Evolutionary conservation across 1,139 yeast genomes (phyloP).

Genomic region (Pneumocystis sp.): DNA sequence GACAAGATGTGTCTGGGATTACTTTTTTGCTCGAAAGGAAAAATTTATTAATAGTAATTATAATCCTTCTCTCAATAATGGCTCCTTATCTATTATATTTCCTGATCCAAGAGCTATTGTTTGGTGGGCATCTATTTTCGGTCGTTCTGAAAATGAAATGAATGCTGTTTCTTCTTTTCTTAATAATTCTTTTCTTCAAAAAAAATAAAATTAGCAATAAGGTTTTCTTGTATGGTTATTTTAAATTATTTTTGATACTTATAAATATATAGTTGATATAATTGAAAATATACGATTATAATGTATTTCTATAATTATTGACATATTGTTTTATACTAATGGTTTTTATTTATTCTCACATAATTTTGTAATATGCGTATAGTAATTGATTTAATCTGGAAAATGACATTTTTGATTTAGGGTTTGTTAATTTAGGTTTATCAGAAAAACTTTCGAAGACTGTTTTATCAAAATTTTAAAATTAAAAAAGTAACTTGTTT

Average conservation of each 20-base stretch:
- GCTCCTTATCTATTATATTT: conserved; percentile 38
- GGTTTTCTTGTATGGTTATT: background rate
- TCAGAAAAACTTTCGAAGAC: background rate
- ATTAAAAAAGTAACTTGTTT: background rate
- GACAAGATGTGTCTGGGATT: conserved; percentile 86
- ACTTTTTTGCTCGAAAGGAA: conserved; percentile 58
- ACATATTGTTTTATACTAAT: background rate
- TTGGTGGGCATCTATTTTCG: conserved; percentile 84
- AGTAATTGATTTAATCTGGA: background rate
- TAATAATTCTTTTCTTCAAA: background rate
- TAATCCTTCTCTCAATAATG: conserved; percentile 17
- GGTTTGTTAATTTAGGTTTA: background rate
- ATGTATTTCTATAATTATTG: too few relatives aligned
- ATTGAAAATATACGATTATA: background rate
- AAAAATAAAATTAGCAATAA: background rate
- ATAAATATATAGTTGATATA: background rate
- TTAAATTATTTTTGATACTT: background rate
- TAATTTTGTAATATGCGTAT: background rate
- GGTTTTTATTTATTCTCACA: background rate
- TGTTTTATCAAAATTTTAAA: background rate
- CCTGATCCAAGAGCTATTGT: conserved; percentile 54
- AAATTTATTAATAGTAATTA: conserved; percentile 52
- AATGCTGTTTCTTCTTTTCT: conserved; percentile 23
- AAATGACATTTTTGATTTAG: background rate
- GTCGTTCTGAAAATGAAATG: conserved; percentile 69